Conservation (phyloP, 305 asterid species). For the Stenogyne calaminthoides region DNA sequence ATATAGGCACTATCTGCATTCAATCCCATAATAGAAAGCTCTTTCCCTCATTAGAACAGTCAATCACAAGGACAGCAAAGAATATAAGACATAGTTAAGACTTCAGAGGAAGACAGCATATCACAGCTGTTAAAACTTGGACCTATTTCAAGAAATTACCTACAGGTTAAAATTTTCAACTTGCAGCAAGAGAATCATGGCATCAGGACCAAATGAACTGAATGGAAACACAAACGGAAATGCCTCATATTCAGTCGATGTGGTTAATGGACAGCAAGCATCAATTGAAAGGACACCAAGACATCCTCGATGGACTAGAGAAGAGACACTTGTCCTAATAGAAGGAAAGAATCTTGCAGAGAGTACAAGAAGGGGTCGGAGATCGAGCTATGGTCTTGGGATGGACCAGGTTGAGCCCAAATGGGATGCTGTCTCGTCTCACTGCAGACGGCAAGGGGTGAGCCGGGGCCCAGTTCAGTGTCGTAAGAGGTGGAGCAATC, state of each 20-base stretch:
- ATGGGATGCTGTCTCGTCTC: slow-evolving; percentile 68
- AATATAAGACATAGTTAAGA: slow-evolving; percentile 9
- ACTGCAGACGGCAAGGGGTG: slow-evolving; percentile 64
- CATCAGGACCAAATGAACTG: slow-evolving; percentile 30
- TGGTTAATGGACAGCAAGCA: slow-evolving; percentile 30
- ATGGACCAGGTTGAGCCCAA: slow-evolving; percentile 57
- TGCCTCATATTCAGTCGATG: slow-evolving; percentile 6
- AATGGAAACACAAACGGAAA: slow-evolving; percentile 36
- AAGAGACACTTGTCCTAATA: slow-evolving; percentile 67
- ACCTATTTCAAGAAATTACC: slow-evolving; percentile 10
- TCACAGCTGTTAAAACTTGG: background rate
- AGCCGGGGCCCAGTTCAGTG: slow-evolving; percentile 76
- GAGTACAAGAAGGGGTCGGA: slow-evolving; percentile 50
- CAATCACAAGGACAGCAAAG: slow-evolving; percentile 19
- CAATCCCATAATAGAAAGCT: too few relatives aligned
- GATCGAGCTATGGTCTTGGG: slow-evolving; percentile 40
- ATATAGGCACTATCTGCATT: slow-evolving; percentile 15
- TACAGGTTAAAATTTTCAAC: background rate
- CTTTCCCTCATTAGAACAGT: slow-evolving; percentile 39
- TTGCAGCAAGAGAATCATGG: slow-evolving; percentile 33
- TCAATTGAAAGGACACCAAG: slow-evolving; percentile 44
- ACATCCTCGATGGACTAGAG: slow-evolving; percentile 80
- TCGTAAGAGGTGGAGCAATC: slow-evolving; percentile 85
- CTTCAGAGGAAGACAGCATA: slow-evolving; percentile 5
- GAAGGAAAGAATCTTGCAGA: slow-evolving; percentile 66